Evolutionary conservation across 805 yeast species (phyloP).

Genomic region (Yamadazyma sp.): DNA sequence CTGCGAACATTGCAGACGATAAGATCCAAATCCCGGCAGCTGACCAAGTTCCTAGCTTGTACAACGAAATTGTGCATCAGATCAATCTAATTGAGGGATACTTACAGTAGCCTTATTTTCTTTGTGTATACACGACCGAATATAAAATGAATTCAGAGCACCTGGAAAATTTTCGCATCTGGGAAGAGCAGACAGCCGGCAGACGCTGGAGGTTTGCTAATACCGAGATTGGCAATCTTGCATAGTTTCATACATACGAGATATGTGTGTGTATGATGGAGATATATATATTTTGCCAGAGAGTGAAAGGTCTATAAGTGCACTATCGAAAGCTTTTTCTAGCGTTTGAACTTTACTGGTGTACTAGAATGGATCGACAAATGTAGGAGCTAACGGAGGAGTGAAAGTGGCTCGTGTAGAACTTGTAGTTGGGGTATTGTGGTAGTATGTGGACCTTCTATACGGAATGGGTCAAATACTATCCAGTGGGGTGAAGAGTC

Average conservation of each 20-base stretch:
- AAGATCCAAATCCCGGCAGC: constrained; percentile 19
- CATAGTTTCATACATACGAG: constrained; percentile 12
- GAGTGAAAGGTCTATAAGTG: constrained; percentile 3
- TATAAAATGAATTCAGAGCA: background rate
- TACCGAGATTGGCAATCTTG: constrained; percentile 9
- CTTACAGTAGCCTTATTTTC: too few species aligned
- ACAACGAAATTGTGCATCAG: constrained; percentile 29
- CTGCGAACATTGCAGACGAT: background rate
- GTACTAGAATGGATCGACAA: too few species aligned
- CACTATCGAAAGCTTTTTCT: constrained; percentile 5
- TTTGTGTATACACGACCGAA: constrained; percentile 2
- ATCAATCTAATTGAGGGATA: too few species aligned
- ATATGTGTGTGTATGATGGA: constrained; percentile 11
- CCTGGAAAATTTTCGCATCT: background rate
- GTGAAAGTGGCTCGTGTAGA: too few species aligned
- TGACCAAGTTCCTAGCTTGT: constrained; percentile 33
- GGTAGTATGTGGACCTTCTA: too few species aligned
- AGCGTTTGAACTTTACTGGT: constrained; percentile 1
- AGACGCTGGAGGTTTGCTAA: constrained; percentile 2
- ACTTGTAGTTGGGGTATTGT: too few species aligned
- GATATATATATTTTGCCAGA: constrained; percentile 9
- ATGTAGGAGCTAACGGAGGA: too few species aligned
- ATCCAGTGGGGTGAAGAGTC: too few species aligned
- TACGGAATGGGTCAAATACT: too few species aligned
- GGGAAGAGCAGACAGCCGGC: background rate